Evolutionary conservation across 2,329 filamentous ascomycete species (phyloP), one percentile per base, ranked within the genome.

Genomic region (Calonectria montana): DNA sequence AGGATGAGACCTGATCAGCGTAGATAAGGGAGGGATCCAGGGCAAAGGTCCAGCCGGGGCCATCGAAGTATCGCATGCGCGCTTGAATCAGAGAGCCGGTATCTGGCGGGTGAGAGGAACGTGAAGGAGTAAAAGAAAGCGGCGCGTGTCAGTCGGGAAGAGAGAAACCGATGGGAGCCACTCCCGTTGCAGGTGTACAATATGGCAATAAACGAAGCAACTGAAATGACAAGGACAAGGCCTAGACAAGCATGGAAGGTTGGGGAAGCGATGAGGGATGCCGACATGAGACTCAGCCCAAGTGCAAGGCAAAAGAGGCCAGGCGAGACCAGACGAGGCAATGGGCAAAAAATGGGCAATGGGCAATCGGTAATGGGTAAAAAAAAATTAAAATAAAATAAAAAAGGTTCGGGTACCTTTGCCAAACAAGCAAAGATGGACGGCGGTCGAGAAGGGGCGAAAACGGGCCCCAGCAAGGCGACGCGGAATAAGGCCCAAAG

Each of bases 1-100:
- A 69, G 31, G 53, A 69, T 50, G 39, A 71, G 50, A 18, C 39
- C 57, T 50, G 63, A 67, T 78, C 70, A 73, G 76, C 66, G 62
- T 29, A 69, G 62, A 37, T 31, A 65, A 68, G 41, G 27, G 71
- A 70, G 64, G 39, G 61, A 67, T 73, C 55, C 63, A 70, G 59
- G 61, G 67, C 64, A 73, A 74, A 67, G 66, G 66, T 67, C 68
- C 65, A 39, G 55, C 65, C 61, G 55, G 43, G 72, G 67, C 73
- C 73, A 73, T 73, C 62, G 62, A 53, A 29, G 68, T 62, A 29
- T 55, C 47, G 48, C 27, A 41, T 59, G 50, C 45, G 27, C 35
- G 43, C 27, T 27, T 61, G 37, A 61, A 45, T 62, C n/a, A 65
- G 61, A 37, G 31, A 53, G 62, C 43, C 45, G 39, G 50, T 68